Conservation (phyloP, 2,329 filamentous ascomycete species). For the Colletotrichum eleusines region DNA sequence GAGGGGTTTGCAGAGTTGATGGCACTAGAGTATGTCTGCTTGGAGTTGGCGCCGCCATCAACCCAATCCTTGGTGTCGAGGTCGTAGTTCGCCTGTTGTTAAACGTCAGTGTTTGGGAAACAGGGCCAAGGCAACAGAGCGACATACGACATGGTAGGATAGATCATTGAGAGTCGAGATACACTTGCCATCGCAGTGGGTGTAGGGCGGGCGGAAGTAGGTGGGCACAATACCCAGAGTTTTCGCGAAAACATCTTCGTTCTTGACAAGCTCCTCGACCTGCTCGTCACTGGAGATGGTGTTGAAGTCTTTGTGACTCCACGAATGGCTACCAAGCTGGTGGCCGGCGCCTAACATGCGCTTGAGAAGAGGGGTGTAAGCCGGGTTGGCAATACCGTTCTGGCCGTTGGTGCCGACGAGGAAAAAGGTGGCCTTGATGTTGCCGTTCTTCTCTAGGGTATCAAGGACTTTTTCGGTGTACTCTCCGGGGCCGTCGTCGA, state of each 20-base stretch:
- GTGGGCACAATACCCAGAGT: slow-evolving; percentile 60
- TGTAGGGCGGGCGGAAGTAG: slow-evolving; percentile 60
- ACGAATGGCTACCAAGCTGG: slow-evolving; percentile 63
- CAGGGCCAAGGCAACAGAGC: rapidly evolving
- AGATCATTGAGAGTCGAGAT: slow-evolving; percentile 46
- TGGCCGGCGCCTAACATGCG: slow-evolving; percentile 59
- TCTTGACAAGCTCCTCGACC: slow-evolving; percentile 56
- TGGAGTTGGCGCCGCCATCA: slow-evolving; percentile 46
- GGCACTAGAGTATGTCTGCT: slow-evolving; percentile 47
- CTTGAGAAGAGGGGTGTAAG: slow-evolving; percentile 56
- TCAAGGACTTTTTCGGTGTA: slow-evolving; percentile 53
- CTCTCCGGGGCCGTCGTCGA: slow-evolving; percentile 53
- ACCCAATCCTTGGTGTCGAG: slow-evolving; percentile 51
- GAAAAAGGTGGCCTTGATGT: slow-evolving; percentile 54
- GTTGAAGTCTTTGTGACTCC: slow-evolving; percentile 59
- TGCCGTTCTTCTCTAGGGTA: slow-evolving; percentile 48
- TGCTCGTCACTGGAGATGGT: slow-evolving; percentile 51
- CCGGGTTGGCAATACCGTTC: slow-evolving; percentile 51
- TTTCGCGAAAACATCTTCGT: slow-evolving; percentile 58
- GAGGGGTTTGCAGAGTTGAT: slow-evolving; percentile 43
- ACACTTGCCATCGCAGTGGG: slow-evolving; percentile 45
- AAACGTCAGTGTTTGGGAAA: not conserved
- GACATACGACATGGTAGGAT: slow-evolving; percentile 51
- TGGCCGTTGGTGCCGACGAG: slow-evolving; percentile 50
- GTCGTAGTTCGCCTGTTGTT: slow-evolving; percentile 46